A percentile compares a stretch with the other conserved stretches of the same genome.
phyloP scores from a whole-genome alignment of 1,284 basidiomycete species.

The Trametes polyzona region DNA sequence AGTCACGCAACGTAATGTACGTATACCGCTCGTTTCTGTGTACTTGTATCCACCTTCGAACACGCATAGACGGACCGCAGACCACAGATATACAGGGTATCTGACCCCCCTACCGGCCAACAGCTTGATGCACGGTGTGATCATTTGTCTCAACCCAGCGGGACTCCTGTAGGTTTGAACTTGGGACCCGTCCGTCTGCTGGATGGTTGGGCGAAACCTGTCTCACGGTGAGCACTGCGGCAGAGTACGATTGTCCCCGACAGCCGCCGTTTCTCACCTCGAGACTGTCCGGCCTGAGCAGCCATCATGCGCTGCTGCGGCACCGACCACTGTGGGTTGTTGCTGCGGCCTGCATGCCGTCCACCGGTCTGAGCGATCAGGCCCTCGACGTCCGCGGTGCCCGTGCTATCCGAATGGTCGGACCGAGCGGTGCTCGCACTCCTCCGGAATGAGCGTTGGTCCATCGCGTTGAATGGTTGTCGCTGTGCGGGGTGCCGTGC shows the following conservation, averaged over 20 bases:
- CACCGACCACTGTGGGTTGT: slow-evolving; percentile 9
- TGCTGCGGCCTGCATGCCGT: slow-evolving; percentile 19
- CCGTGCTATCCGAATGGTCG: slow-evolving; percentile 69
- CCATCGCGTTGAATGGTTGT: slow-evolving; percentile 47
- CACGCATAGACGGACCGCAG: slow-evolving; percentile 14
- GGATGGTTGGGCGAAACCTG: slow-evolving; percentile 28
- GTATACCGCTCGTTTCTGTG: slow-evolving; percentile 28
- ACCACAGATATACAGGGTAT: background rate
- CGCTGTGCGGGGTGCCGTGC: slow-evolving; percentile 42
- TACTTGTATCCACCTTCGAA: slow-evolving; percentile 20
- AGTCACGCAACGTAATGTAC: slow-evolving; percentile 28
- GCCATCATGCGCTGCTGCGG: slow-evolving; percentile 13
- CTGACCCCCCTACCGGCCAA: too few species aligned
- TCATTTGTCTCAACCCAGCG: slow-evolving; percentile 16
- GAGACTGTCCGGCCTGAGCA: background rate
- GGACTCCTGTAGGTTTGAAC: slow-evolving; percentile 35
- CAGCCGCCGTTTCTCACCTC: background rate
- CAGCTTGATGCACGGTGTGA: too few species aligned
- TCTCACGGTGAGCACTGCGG: background rate
- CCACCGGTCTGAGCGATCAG: slow-evolving; percentile 44
- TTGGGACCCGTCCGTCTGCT: slow-evolving; percentile 29
- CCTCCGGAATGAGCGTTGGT: slow-evolving; percentile 47
- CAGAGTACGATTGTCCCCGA: background rate
- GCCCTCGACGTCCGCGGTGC: slow-evolving; percentile 70
- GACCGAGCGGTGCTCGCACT: slow-evolving; percentile 46